These are phyloP conservation scores for Boletus barrowsii DNA, from an alignment of 768 basidiomycete species.

Conservation along the genomic window DNA sequence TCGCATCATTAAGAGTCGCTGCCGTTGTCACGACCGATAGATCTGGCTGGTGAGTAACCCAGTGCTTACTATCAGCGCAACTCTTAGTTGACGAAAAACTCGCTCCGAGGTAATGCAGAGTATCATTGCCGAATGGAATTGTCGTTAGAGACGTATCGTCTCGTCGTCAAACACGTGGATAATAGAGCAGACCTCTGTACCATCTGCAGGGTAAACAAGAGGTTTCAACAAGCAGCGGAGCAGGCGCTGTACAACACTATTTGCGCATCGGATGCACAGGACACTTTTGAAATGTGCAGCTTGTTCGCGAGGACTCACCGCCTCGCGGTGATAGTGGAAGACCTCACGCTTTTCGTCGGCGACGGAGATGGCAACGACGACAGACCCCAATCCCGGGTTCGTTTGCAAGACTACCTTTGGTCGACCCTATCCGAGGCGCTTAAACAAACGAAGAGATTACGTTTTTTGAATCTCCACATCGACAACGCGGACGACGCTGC, in stretches of 20 bases:
- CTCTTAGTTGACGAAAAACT: background rate
- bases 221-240: conserved; percentile 54
- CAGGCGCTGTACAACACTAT: conserved; percentile 59
- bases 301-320: conserved; percentile 46
- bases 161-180: conserved; percentile 51
- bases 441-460: conserved; percentile 43
- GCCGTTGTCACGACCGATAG: background rate
- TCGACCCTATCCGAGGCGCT: conserved; percentile 46
- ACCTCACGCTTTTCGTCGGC: conserved; percentile 47
- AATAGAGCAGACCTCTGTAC: conserved; percentile 52
- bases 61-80: background rate
- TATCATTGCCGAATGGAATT: conserved; percentile 48
- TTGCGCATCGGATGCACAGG: conserved; percentile 39
- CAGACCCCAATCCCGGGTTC: background rate
- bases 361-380: conserved; percentile 19
- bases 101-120: conserved; percentile 34
- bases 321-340: conserved; percentile 50
- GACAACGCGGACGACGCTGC: conserved; percentile 24
- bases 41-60: conserved; percentile 8
- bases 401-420: conserved; percentile 47
- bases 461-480: conserved; percentile 50
- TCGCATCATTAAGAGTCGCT: background rate
- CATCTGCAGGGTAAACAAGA: conserved; percentile 57
- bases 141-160: conserved; percentile 56
- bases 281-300: conserved; percentile 44